Evolutionary conservation across 495 filamentous ascomycete species (phyloP).

Genomic region (Trichoderma virens): DNA sequence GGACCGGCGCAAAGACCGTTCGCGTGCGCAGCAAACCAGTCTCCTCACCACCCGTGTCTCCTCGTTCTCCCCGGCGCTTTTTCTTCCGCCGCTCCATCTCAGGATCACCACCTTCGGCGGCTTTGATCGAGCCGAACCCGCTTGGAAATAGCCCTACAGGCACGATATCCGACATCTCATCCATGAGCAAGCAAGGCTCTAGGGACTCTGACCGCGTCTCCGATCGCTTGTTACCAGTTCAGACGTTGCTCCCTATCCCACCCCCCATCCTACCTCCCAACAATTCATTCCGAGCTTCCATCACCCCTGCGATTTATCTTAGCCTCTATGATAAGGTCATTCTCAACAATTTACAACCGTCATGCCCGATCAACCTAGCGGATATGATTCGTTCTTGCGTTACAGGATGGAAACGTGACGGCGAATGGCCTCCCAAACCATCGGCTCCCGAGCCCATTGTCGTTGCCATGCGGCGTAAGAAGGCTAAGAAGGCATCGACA

Average conservation of each 20-base stretch:
- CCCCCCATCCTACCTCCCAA: constrained; percentile 58
- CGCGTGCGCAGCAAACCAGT: constrained; percentile 32
- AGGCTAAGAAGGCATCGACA: constrained; percentile 28
- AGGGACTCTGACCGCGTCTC: constrained; percentile 15
- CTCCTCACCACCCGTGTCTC: constrained; percentile 24
- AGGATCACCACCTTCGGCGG: constrained; percentile 11
- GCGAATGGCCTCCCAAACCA: constrained; percentile 75
- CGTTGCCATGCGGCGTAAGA: constrained; percentile 17
- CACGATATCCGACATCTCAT: not conserved
- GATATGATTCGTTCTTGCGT: constrained; percentile 79
- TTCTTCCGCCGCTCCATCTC: constrained; percentile 25
- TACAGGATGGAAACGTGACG: constrained; percentile 86
- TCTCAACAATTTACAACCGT: constrained; percentile 64
- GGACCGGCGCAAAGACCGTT: constrained; percentile 65
- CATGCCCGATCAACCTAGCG: constrained; percentile 76
- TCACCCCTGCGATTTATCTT: constrained; percentile 62
- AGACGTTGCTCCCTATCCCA: constrained; percentile 51
- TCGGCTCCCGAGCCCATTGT: constrained; percentile 20
- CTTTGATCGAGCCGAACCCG: not conserved
- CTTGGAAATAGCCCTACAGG: not conserved
- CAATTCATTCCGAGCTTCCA: constrained; percentile 65
- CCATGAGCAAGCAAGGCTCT: not conserved
- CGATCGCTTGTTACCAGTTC: constrained; percentile 22
- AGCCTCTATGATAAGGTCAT: constrained; percentile 87
- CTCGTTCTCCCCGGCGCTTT: constrained; percentile 24